These are phyloP conservation scores for Phlyctochytrium planicorne DNA, from an alignment of 192 early-diverging fungal species.

Conservation along the genomic window DNA sequence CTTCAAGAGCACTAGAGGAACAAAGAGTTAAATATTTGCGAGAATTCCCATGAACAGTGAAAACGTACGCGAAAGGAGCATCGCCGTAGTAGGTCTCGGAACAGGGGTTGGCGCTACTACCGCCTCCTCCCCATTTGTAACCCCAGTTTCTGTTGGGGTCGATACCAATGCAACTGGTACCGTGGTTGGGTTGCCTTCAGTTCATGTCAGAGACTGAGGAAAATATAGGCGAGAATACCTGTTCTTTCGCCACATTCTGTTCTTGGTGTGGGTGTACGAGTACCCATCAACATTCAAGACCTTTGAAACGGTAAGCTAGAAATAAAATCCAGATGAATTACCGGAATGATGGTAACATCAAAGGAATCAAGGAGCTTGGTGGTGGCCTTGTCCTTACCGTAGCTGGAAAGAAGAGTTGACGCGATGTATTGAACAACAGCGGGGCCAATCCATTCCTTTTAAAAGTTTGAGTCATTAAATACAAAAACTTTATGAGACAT, in stretches of 20 bases:
- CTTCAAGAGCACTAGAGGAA: constrained; percentile 38
- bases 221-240: too few relatives aligned
- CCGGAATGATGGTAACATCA: constrained; percentile 59
- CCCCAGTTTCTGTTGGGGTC: constrained; percentile 67
- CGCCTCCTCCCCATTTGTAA: constrained; percentile 53
- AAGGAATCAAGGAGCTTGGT: constrained; percentile 49
- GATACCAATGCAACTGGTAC: constrained; percentile 56
- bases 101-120: constrained; percentile 58
- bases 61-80: constrained; percentile 37
- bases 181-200: constrained; percentile 59
- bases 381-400: constrained; percentile 47
- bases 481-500: constrained; percentile 1
- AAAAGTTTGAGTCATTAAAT: constrained; percentile 8
- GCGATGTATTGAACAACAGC: constrained; percentile 59
- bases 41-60: too few relatives aligned
- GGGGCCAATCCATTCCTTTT: constrained; percentile 46
- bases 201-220: not conserved
- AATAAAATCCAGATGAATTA: too few relatives aligned
- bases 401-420: constrained; percentile 45
- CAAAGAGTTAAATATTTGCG: not conserved
- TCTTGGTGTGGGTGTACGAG: constrained; percentile 50
- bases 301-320: too few relatives aligned
- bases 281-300: constrained; percentile 69
- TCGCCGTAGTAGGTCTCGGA: constrained; percentile 56
- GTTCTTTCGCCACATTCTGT: constrained; percentile 39